These are phyloP conservation scores for Astragalus glycyphyllos DNA, from an alignment of 306 rosid genomes.

Conservation along the genomic window DNA sequence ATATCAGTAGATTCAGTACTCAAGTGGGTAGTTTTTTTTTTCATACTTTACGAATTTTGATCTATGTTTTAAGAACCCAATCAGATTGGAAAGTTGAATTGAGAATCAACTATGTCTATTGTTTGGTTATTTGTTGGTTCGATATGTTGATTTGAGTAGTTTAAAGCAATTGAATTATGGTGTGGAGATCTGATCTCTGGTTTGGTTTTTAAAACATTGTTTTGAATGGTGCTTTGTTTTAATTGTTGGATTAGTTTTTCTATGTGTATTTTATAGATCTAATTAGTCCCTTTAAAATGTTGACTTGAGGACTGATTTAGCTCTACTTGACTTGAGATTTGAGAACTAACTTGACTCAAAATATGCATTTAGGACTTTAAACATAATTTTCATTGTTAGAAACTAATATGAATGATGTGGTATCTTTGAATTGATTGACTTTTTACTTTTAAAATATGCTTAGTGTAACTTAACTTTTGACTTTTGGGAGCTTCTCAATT, in stretches of 20 bases:
- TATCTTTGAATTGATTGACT: conserved; percentile 1
- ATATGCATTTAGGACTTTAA: neutral
- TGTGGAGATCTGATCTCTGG: no score
- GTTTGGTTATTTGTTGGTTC: no score
- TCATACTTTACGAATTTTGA: no score
- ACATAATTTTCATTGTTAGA: neutral
- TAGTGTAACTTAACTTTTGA: neutral
- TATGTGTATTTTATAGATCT: neutral
- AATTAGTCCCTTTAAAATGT: neutral
- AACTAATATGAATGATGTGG: neutral
- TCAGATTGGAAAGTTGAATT: no score
- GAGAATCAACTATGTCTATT: no score
- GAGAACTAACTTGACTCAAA: neutral
- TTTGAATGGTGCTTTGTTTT: neutral
- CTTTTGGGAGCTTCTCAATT: neutral
- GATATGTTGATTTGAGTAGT: no score
- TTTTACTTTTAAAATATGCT: neutral
- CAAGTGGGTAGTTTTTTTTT: no score
- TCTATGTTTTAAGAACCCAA: no score
- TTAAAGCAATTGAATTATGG: no score
- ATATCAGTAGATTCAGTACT: no score
- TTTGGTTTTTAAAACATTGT: no score
- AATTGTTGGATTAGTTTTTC: neutral
- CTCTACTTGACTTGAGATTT: neutral
- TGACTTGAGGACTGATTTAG: neutral